Evolutionary conservation across 2,329 filamentous ascomycete species (phyloP), one percentile per base, ranked within the genome.

Genomic region (Aschersonia sp.): DNA sequence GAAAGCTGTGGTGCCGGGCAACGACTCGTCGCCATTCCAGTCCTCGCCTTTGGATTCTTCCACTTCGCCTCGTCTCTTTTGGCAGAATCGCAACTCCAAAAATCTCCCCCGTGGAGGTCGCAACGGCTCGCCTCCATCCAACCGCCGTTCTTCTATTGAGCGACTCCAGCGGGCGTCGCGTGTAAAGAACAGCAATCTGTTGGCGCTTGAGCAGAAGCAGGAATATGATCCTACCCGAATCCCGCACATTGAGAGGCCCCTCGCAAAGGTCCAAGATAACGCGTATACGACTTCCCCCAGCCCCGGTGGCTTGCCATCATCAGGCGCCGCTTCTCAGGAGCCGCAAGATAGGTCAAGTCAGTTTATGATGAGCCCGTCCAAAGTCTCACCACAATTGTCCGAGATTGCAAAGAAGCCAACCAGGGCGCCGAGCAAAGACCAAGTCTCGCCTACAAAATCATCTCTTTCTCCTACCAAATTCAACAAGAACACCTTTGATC

Each of bases 131-230:
- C 78, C 82, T 6, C 83, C 83, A 43, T 81, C 86, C 29, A 82
- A 79, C 49, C 85, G 87, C 59, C 83, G 90, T 60, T 86, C 87
- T 43, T 97, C 90, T 14, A 89, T 98, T 55, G 92, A 98, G 74
- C 89, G 89, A 60, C 75, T 98, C 50, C 94, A 96, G 69, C 87
- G 83, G 63, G 89, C 88, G 33, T 95, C 90, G 48, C 85, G 92
- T 51, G 92, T 98, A 58, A 95, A 90, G 75, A 97, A 95, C 70
- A 96, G 90, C 75, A 94, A 83, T 68, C 96, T 97, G 74, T 87
- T 95, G 62, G 88, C 87, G 42, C 83, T 89, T 48, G 89, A 96
- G 67, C 84, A 88, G 61, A 89, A 89, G 68, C 80, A 88, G 63
- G 85, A 94, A 69, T 96, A 96, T 71, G 87, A 96, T 63, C 87